Evolutionary conservation across 306 rosid species (phyloP).

Genomic region (Morella rubra): DNA sequence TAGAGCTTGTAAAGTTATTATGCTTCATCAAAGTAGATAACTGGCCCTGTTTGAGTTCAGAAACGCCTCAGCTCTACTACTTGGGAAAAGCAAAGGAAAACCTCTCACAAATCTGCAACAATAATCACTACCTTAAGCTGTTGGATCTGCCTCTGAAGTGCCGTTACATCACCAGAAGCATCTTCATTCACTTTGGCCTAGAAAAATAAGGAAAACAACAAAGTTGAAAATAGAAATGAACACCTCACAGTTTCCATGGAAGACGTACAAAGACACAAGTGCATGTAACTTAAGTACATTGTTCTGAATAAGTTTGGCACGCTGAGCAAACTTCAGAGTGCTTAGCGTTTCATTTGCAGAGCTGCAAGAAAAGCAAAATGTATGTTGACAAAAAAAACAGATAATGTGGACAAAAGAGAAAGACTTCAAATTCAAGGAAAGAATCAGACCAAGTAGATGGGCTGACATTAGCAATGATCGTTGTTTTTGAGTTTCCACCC

Average conservation of each 20-base stretch:
- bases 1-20: conserved; percentile 30
- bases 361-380: conserved; percentile 52
- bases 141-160: conserved; percentile 85
- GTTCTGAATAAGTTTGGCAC: conserved; percentile 95
- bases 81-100: conserved; percentile 19
- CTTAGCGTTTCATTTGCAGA: conserved; percentile 87
- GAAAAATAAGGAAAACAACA: conserved; percentile 3
- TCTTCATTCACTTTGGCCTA: conserved; percentile 97
- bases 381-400: conserved; percentile 18
- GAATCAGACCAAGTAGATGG: conserved; percentile 80
- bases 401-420: conserved; percentile 6
- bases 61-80: conserved; percentile 32
- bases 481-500: conserved; percentile 97
- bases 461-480: conserved; percentile 93
- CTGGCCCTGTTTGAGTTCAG: conserved; percentile 62
- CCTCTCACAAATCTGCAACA: conserved; percentile 27
- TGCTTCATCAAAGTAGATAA: conserved; percentile 68
- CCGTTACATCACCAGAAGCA: conserved; percentile 83
- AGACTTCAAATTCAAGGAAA: conserved; percentile 11
- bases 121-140: conserved; percentile 66
- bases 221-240: too few relatives aligned
- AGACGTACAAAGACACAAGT: not conserved
- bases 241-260: not conserved
- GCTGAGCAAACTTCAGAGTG: conserved; percentile 98
- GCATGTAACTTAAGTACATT: conserved; percentile 55